Percentiles rank a stretch among this genome's conserved stretches.
Evolutionary conservation across 2,329 filamentous ascomycete genomes (phyloP).

Genomic region (Pseudocercospora musae): DNA sequence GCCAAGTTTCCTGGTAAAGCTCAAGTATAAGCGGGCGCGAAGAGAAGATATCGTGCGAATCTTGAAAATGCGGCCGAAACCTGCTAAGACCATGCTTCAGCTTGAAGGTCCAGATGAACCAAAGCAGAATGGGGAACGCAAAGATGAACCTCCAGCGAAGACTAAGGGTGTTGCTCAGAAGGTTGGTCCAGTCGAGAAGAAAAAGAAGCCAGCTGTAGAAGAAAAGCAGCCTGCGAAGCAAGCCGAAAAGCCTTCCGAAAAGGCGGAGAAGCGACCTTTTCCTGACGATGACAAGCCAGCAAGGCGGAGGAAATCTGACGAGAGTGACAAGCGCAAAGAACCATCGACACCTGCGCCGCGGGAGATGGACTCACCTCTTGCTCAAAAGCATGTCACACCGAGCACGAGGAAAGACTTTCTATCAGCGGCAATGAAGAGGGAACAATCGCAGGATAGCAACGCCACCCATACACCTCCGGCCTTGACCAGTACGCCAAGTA

Average conservation of each 20-base stretch:
- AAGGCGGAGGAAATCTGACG: slow-evolving; percentile 29
- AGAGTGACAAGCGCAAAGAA: slow-evolving; percentile 18
- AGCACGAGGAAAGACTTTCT: slow-evolving; percentile 30
- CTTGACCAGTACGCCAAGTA: slow-evolving; percentile 23
- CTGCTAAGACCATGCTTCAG: slow-evolving; percentile 18
- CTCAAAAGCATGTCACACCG: slow-evolving; percentile 28
- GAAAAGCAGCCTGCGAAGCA: slow-evolving; percentile 14
- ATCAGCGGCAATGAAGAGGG: slow-evolving; percentile 25
- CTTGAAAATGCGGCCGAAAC: slow-evolving; percentile 28
- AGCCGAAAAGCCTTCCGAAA: slow-evolving; percentile 9
- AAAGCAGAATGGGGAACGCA: slow-evolving; percentile 15
- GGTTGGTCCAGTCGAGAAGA: slow-evolving; percentile 24
- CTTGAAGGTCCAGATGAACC: slow-evolving; percentile 12
- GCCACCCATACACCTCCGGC: slow-evolving; percentile 26
- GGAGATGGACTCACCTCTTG: slow-evolving; percentile 22
- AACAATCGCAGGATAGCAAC: slow-evolving; percentile 27
- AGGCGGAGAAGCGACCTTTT: slow-evolving; percentile 14
- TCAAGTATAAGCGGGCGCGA: slow-evolving; percentile 30
- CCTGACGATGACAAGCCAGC: slow-evolving; percentile 13
- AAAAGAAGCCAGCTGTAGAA: slow-evolving; percentile 12
- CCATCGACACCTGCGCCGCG: slow-evolving; percentile 28
- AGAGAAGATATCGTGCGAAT: slow-evolving; percentile 29
- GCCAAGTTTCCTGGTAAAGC: slow-evolving; percentile 24
- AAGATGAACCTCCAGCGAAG: slow-evolving; percentile 14
- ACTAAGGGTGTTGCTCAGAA: slow-evolving; percentile 34